Evolutionary conservation across 805 yeast genomes (phyloP).

Genomic region (Zygosaccharomyces rouxii): DNA sequence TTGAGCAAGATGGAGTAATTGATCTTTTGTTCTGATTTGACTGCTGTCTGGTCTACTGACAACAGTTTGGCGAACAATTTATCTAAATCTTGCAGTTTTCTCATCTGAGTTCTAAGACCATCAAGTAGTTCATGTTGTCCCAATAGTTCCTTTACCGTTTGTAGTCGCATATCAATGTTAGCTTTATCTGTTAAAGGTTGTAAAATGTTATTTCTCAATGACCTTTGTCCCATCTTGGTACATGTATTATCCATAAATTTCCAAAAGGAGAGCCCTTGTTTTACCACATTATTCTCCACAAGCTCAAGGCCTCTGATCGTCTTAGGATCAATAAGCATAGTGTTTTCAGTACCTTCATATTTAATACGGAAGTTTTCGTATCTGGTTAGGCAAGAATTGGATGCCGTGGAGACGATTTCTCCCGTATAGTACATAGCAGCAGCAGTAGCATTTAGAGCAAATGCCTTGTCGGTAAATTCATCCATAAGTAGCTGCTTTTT

Average conservation of each 20-base stretch:
- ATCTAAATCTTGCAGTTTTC: conserved; percentile 39
- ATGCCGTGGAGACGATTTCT: conserved; percentile 11
- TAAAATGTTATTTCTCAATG: conserved; percentile 40
- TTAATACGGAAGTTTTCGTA: conserved; percentile 37
- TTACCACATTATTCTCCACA: conserved; percentile 33
- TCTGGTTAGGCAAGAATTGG: conserved; percentile 6
- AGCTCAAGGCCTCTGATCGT: conserved; percentile 41
- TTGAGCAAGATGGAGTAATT: conserved; percentile 42
- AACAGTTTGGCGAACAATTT: conserved; percentile 38
- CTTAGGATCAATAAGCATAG: conserved; percentile 41
- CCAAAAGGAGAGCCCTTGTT: conserved; percentile 34
- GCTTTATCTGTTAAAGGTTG: conserved; percentile 43
- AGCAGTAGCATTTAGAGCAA: conserved; percentile 35
- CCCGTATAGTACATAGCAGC: conserved; percentile 33
- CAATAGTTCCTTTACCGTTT: conserved; percentile 38
- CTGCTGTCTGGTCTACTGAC: conserved; percentile 24
- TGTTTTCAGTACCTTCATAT: conserved; percentile 38
- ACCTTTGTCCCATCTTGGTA: conserved; percentile 46
- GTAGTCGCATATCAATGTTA: conserved; percentile 36
- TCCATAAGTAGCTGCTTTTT: conserved; percentile 7
- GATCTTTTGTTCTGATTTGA: conserved; percentile 36
- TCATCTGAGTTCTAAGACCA: conserved; percentile 24
- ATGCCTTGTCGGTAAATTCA: conserved; percentile 29
- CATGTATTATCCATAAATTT: conserved; percentile 38
- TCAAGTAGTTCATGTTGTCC: conserved; percentile 14